Evolutionary conservation across 768 basidiomycete species (phyloP), one percentile per base, ranked within the genome.

Genomic region (Candolleomyces aberdarensis): DNA sequence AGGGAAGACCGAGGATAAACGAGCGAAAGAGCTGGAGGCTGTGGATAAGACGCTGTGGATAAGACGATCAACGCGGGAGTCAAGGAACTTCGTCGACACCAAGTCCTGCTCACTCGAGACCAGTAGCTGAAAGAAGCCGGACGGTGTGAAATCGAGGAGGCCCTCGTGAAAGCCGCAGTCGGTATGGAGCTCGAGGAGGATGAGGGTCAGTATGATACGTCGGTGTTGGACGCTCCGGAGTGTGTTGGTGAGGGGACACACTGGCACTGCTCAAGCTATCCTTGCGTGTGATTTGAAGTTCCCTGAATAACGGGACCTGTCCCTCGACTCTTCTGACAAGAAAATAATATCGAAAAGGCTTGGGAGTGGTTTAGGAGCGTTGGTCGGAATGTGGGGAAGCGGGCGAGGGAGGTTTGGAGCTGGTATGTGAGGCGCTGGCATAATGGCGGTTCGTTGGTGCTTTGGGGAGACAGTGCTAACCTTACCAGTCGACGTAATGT

Each of bases 51-150:
- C 95, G 22, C 80, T 3, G 91, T 98, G 6, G 96, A 99, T 71
- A 88, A 85, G 69, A 92, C 95, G 22, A 96, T 98, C 66, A 91
- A 92, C 50, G 83, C 82, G 11, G 96, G 88, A 58, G 94, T 98
- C 11, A 77, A 83, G 19, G 86, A 87, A 68, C 76, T 99, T 53
- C 79, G 89, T 56, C 84, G 84, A 63, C 89, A 96, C 63, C 91
- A 94, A 64, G 95, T 96, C 11, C 78, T 96, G 59, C 77, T 98
- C 49, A 86, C 85, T 26, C 80, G 96, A 22, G 97, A 99, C 66
- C 94, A 97, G 71, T 99, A 97, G 97, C 70, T 98, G 54, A 90
- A 91, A 72, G 95, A 98, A 75, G 96, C 96, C 0, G 96, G 98
- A 71, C 82, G 84, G 60, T 96, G 94, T 66, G 96, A 99, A 72